These are phyloP conservation scores for Podospora sp. DNA, from an alignment of 495 filamentous ascomycete genomes.

Conservation along the genomic window DNA sequence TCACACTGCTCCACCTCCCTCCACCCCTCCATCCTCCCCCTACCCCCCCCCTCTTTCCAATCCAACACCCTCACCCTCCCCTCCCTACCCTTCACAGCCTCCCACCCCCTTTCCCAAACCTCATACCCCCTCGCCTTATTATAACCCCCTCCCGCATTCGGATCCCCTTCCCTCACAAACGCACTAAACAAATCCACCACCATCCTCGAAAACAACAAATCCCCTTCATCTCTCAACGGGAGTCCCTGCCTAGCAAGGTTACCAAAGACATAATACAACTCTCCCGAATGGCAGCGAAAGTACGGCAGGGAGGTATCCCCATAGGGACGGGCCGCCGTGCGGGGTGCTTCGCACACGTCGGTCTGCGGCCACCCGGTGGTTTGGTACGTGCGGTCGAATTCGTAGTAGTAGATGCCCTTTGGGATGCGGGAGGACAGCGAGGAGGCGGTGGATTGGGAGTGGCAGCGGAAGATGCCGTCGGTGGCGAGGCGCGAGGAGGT, in stretches of 20 bases:
- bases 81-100: constrained; percentile 26
- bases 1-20: constrained; percentile 15
- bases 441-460: constrained; percentile 51
- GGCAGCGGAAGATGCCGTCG: constrained; percentile 55
- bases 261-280: constrained; percentile 43
- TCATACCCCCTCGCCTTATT: constrained; percentile 37
- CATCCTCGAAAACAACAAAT: constrained; percentile 41
- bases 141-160: constrained; percentile 39
- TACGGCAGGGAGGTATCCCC: constrained; percentile 49
- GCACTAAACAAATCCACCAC: constrained; percentile 40
- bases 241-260: constrained; percentile 43
- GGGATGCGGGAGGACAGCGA: constrained; percentile 36
- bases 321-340: constrained; percentile 35
- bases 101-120: constrained; percentile 32
- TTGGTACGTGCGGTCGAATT: constrained; percentile 59
- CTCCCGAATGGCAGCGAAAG: constrained; percentile 40
- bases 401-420: constrained; percentile 45
- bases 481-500: constrained; percentile 47
- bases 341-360: constrained; percentile 50
- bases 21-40: constrained; percentile 31
- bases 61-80: constrained; percentile 40
- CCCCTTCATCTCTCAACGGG: constrained; percentile 40
- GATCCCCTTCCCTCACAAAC: constrained; percentile 42
- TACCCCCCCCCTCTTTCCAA: constrained; percentile 42
- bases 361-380: constrained; percentile 48